phyloP scores from a whole-genome alignment of 805 yeast genomes.

The Zygoascus ofunaensis region DNA sequence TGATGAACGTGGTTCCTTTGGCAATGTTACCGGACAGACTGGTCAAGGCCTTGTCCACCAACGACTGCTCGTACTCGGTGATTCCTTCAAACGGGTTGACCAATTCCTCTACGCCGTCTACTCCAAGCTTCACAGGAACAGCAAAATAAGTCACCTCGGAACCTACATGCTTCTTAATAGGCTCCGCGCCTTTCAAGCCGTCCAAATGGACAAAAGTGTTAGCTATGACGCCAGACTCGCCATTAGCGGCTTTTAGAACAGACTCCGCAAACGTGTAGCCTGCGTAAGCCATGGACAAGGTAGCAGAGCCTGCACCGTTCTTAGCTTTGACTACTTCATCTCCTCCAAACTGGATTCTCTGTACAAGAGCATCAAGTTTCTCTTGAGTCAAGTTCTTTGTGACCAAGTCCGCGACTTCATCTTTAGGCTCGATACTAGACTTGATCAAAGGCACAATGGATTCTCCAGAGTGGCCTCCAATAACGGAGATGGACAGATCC shows the following conservation, averaged over 20 bases:
- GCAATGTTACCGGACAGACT: slow-evolving; percentile 83
- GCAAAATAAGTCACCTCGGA: slow-evolving; percentile 58
- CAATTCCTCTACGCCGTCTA: slow-evolving; percentile 58
- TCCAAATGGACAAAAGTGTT: slow-evolving; percentile 36
- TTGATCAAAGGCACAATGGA: slow-evolving; percentile 78
- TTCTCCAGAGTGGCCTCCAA: slow-evolving; percentile 95
- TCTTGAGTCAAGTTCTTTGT: slow-evolving; percentile 23
- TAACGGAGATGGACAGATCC: slow-evolving; percentile 53
- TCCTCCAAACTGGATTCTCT: slow-evolving; percentile 93
- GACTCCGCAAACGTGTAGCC: slow-evolving; percentile 74
- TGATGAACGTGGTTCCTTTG: slow-evolving; percentile 81
- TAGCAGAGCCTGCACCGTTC: slow-evolving; percentile 91
- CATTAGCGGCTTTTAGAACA: slow-evolving; percentile 33
- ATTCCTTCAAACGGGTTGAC: slow-evolving; percentile 59
- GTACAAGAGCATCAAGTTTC: slow-evolving; percentile 48
- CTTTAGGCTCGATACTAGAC: slow-evolving; percentile 33
- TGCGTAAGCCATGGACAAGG: slow-evolving; percentile 92
- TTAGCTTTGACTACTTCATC: slow-evolving; percentile 95
- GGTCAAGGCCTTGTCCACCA: slow-evolving; percentile 75
- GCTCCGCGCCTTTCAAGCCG: slow-evolving; percentile 40
- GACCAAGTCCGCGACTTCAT: slow-evolving; percentile 20
- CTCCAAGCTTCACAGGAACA: slow-evolving; percentile 62
- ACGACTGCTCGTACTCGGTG: slow-evolving; percentile 71
- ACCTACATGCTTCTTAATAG: slow-evolving; percentile 61
- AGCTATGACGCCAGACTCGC: slow-evolving; percentile 38